These are phyloP conservation scores for Onygena corvina DNA, from an alignment of 2,329 filamentous ascomycete species.

Conservation along the genomic window DNA sequence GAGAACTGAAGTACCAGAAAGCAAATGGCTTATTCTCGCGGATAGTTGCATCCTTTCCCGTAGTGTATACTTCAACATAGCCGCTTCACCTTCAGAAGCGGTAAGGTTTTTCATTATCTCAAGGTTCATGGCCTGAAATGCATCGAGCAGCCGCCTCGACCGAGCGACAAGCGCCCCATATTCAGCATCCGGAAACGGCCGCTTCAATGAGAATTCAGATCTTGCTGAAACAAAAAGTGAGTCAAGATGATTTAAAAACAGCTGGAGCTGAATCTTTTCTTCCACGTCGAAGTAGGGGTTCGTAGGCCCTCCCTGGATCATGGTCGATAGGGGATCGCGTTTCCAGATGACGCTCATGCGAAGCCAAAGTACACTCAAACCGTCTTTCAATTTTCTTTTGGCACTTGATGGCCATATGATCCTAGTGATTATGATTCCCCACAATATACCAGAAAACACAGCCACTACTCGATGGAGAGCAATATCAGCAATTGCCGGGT, in stretches of 20 bases:
- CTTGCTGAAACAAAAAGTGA: slow-evolving; percentile 58
- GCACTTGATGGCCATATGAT: slow-evolving; percentile 91
- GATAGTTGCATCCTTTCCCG: slow-evolving; percentile 71
- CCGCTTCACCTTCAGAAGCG: slow-evolving; percentile 66
- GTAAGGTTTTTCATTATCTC: slow-evolving; percentile 70
- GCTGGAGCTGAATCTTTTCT: slow-evolving; percentile 77
- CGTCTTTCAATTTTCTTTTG: slow-evolving; percentile 74
- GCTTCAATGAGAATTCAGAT: slow-evolving; percentile 79
- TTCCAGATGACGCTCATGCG: slow-evolving; percentile 96
- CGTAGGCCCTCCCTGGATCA: slow-evolving; percentile 48
- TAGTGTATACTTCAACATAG: slow-evolving; percentile 65
- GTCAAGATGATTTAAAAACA: slow-evolving; percentile 63
- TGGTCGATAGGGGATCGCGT: slow-evolving; percentile 68
- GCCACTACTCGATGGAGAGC: slow-evolving; percentile 75
- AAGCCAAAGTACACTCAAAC: slow-evolving; percentile 79
- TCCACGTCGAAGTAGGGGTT: slow-evolving; percentile 70
- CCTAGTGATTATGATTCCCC: slow-evolving; percentile 82
- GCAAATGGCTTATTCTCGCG: slow-evolving; percentile 78
- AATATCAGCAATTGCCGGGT: slow-evolving; percentile 79
- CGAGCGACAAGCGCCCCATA: slow-evolving; percentile 65
- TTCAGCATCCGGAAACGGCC: slow-evolving; percentile 66
- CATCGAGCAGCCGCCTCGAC: slow-evolving; percentile 75
- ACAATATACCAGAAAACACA: slow-evolving; percentile 75
- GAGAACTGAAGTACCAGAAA: slow-evolving; percentile 38
- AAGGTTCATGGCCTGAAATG: slow-evolving; percentile 92